Conservation (phyloP, 2,329 filamentous ascomycete genomes). For the Penicillium brevicompactum region DNA sequence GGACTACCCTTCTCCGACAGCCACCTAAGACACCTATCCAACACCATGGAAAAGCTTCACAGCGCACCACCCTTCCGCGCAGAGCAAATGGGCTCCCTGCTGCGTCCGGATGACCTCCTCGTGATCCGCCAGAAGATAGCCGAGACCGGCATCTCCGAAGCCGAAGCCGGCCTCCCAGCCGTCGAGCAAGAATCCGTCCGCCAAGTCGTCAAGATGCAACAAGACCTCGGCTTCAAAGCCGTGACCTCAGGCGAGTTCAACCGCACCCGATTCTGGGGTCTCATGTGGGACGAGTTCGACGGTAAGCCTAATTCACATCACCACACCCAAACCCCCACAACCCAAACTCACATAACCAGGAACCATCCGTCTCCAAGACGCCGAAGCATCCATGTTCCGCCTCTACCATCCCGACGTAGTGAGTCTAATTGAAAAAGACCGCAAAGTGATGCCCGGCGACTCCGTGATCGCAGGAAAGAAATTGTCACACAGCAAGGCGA, state of each 20-base stretch:
- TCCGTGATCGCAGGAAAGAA: slow-evolving; percentile 29
- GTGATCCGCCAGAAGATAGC: slow-evolving; percentile 22
- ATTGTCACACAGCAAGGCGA: slow-evolving; percentile 20
- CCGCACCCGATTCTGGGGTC: slow-evolving; percentile 27
- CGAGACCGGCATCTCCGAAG: slow-evolving; percentile 19
- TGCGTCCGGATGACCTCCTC: slow-evolving; percentile 22
- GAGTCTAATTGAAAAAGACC: slow-evolving; percentile 28
- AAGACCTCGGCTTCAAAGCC: slow-evolving; percentile 23
- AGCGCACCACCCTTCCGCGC: slow-evolving; percentile 26
- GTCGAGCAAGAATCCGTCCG: slow-evolving; percentile 20
- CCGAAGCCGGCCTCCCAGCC: slow-evolving; percentile 20
- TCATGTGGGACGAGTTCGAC: slow-evolving; percentile 28
- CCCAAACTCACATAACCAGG: slow-evolving; percentile 57
- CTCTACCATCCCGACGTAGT: slow-evolving; percentile 31
- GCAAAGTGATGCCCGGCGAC: slow-evolving; percentile 31
- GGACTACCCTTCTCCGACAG: neutral
- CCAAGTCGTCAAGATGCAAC: slow-evolving; percentile 26
- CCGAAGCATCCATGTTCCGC: slow-evolving; percentile 30
- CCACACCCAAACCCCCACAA: neutral
- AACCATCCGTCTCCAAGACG: slow-evolving; percentile 28
- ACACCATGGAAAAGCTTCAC: slow-evolving; percentile 18
- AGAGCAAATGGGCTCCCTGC: slow-evolving; percentile 26
- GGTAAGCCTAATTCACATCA: slow-evolving; percentile 5
- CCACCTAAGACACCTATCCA: neutral
- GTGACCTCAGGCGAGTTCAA: slow-evolving; percentile 25